Base-by-base conservation (phyloP, 176 grass and related monocot species). In the Carex scoparia region DNA sequence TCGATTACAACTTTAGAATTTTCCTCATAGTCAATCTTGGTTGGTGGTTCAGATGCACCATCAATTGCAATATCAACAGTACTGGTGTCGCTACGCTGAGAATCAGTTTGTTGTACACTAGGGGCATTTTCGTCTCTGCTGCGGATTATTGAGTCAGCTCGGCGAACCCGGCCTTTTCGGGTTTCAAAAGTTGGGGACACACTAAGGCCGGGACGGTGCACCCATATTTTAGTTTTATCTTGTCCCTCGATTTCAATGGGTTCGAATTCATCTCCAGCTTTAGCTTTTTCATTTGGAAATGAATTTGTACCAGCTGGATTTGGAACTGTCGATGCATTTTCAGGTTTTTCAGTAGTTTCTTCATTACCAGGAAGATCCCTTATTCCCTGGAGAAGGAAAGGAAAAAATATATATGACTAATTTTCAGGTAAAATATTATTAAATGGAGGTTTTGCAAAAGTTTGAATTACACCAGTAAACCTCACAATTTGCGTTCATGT, bases 231-330 rank as follows among this genome's bases (percentile, higher is more conserved):
- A 54, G 69, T 57, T 73, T 94, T 85, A n/a, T 98, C 96, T 85
- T 92, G 88, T 69, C 96, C 96, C 57, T 94, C 86, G 51, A 94
- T 88, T 71, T 88, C 88, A 44, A 98, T 93, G 48, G 84, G 86
- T 86, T 95, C 93, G 19, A 89, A 86, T 87, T 98, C 91, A 92
- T 95, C 93, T 85, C 91, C 87, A 87, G 92, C 93, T 30, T 88
- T 63, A 54, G 89, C 46, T n/a, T 88, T 87, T 56, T 87, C 18
- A 59, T 87, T 84, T 84, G 78, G 44, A 88, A 62, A 46, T 40
- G 82, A 81, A 3, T 79, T 68, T 86, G 44, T 68, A 16, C 77
- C 80, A 56, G 58, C 40, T 56, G 44, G 72, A 38, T 79, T 83
- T 77, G 86, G 85, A 40, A 57, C 4, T 53, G 86, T 66, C 61